Evolutionary conservation across 2,329 filamentous ascomycete species (phyloP), one percentile per base, ranked within the genome.

Genomic region (Epichloe elymi): DNA sequence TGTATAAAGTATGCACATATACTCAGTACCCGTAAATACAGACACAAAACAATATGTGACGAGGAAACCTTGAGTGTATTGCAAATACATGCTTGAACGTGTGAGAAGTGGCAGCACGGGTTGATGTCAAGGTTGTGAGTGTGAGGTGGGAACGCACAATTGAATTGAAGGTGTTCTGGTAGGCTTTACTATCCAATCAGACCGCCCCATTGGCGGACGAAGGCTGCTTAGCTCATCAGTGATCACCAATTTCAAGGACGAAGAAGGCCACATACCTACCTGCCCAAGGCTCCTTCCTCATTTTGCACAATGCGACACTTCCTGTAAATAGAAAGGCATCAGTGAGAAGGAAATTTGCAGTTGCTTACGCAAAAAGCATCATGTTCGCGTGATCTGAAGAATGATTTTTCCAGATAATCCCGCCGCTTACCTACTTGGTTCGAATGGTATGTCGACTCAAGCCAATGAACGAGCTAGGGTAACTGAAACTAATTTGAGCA

Each of bases 371-470:
- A 2, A 35, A 23, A 36, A 20, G 33, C 30, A 35, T 19, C 33
- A 49, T 49, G 48, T 19, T 23, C 15, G 10, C 37, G 39, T 19
- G 48, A 11, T 2, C 19, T 12, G 19, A 38, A 43, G 11, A 35
- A 75, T 75, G 73, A 65, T 66, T 49, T 73, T 75, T 49, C 70
- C 72, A 50, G 65, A 71, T 59, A 67, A 65, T 60, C 76, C 78
- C 38, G 65, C 75, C 53, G 74, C 78, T 40, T 75, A 80, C 59
- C 67, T 82, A 8, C 65, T 77, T 51, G 79, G 78, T 54, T 78
- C 79, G 15, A 80, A 76, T 62, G 78, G 79, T 80, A 60, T 59
- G 67, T 66, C 41, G 17, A 30, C 40, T 44, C 20, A 37, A 37
- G 7, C 20, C 20, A 20, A 20, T 11, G 15, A 30, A 15, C 20